Evolutionary conservation across 2,329 filamentous ascomycete genomes (phyloP).

Genomic region (Colletotrichum sp.): DNA sequence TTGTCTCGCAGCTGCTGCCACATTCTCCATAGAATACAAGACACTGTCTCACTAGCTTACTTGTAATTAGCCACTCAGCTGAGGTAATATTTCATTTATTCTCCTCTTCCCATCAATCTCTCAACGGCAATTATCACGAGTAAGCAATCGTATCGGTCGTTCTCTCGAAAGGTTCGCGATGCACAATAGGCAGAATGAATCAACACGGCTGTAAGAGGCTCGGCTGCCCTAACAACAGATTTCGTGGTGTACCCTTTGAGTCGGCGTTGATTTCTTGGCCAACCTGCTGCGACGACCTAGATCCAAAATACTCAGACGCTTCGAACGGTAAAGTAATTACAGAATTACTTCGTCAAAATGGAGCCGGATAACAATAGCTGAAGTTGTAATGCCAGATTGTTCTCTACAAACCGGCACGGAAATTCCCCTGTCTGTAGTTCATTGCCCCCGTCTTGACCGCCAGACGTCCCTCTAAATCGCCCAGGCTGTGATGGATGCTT

Average conservation of each 20-base stretch:
- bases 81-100: neutral
- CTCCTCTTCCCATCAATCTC: neutral
- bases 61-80: neutral
- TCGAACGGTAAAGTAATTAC: too few species aligned
- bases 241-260: neutral
- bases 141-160: fast-evolving
- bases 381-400: too few species aligned
- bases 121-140: neutral
- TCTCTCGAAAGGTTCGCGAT: neutral
- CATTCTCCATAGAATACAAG: neutral
- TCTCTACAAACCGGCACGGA: neutral
- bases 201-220: neutral
- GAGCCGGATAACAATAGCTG: too few species aligned
- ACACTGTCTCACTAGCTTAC: neutral
- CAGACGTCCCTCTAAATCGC: neutral
- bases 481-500: neutral
- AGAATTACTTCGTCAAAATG: too few species aligned
- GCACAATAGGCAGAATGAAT: neutral
- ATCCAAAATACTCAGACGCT: neutral
- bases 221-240: too few species aligned
- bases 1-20: neutral
- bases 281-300: neutral
- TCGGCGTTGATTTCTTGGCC: neutral
- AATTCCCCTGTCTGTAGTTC: neutral
- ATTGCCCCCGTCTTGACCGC: neutral